Percentiles rank a stretch among this genome's conserved stretches.
Conservation (phyloP, 1,284 basidiomycete species). For the Neotropicomus parvogracilis region DNA sequence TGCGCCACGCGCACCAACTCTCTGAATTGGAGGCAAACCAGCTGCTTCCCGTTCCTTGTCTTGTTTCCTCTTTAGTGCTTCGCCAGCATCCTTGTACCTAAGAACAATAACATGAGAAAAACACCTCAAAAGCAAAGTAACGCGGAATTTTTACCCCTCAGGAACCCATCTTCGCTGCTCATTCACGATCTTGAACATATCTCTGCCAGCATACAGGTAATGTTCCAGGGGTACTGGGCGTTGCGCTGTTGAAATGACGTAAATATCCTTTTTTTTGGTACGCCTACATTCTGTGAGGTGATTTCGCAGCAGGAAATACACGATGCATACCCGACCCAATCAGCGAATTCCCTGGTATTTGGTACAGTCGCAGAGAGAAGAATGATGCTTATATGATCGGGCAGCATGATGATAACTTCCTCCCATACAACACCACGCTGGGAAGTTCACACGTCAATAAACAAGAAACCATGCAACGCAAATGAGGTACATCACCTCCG, state of each 20-base stretch:
- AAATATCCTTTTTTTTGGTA: slow-evolving; percentile 99
- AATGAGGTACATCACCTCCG: slow-evolving; percentile 64
- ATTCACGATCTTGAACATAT: slow-evolving; percentile 92
- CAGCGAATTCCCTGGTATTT: slow-evolving; percentile 97
- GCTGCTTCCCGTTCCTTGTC: slow-evolving; percentile 97
- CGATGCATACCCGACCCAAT: slow-evolving; percentile 91
- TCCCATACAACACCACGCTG: slow-evolving; percentile 99
- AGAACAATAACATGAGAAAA: slow-evolving; percentile 6
- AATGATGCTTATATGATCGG: slow-evolving; percentile 96
- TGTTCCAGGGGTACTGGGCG: slow-evolving; percentile 97
- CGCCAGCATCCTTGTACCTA: slow-evolving; percentile 87
- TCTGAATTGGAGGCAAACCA: slow-evolving; percentile 79
- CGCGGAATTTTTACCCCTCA: slow-evolving; percentile 60
- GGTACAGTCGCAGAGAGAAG: slow-evolving; percentile 97
- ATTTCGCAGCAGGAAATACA: slow-evolving; percentile 3
- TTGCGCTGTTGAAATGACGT: slow-evolving; percentile 96
- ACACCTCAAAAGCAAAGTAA: slow-evolving; percentile 1
- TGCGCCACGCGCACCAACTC: slow-evolving; percentile 75
- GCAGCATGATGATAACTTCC: slow-evolving; percentile 99
- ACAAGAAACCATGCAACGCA: slow-evolving; percentile 1
- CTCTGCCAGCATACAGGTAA: slow-evolving; percentile 90
- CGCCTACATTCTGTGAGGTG: slow-evolving; percentile 51
- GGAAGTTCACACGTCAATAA: slow-evolving; percentile 16
- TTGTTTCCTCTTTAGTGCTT: slow-evolving; percentile 89
- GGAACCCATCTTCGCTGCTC: slow-evolving; percentile 74